Evolutionary conservation across 1,284 basidiomycete genomes (phyloP).

Genomic region (Cutaneotrichosporon cutaneum): DNA sequence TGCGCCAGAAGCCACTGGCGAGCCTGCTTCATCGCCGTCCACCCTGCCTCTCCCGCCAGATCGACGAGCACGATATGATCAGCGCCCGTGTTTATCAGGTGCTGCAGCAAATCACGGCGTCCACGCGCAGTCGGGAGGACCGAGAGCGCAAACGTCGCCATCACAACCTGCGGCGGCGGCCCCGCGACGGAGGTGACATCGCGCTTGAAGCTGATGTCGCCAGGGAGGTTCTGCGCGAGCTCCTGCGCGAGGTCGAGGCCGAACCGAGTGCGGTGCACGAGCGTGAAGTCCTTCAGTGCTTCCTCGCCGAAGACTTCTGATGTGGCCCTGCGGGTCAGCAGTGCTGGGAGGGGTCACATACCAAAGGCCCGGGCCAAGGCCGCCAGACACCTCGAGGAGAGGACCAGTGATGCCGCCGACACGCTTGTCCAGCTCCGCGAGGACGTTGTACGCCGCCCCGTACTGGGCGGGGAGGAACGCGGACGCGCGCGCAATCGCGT

Average conservation of each 20-base stretch:
- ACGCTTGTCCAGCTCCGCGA: conserved; percentile 49
- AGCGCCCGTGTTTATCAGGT: conserved; percentile 26
- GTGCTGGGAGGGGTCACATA: conserved; percentile 23
- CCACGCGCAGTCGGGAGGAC: conserved; percentile 64
- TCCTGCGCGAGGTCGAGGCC: conserved; percentile 41
- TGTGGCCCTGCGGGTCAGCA: conserved; percentile 25
- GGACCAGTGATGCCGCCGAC: conserved; percentile 36
- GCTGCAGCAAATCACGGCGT: conserved; percentile 49
- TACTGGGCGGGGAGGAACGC: conserved; percentile 55
- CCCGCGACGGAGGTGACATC: conserved; percentile 17
- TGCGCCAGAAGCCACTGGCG: conserved; percentile 67
- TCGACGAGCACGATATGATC: conserved; percentile 77
- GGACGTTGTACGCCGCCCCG: conserved; percentile 52
- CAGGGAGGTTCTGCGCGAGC: conserved; percentile 7
- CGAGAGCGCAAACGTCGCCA: conserved; percentile 83
- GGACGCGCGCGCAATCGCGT: conserved; percentile 52
- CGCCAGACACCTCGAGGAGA: conserved; percentile 52
- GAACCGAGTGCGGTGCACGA: conserved; percentile 42
- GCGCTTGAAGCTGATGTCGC: conserved; percentile 24
- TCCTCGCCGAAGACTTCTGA: conserved; percentile 42
- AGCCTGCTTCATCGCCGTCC: conserved; percentile 78
- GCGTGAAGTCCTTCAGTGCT: conserved; percentile 22
- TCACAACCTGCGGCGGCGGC: conserved; percentile 58
- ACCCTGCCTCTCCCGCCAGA: conserved; percentile 72
- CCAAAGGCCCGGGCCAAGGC: conserved; percentile 55